Conservation (phyloP, 768 basidiomycete genomes). For the Auricularia sp. region DNA sequence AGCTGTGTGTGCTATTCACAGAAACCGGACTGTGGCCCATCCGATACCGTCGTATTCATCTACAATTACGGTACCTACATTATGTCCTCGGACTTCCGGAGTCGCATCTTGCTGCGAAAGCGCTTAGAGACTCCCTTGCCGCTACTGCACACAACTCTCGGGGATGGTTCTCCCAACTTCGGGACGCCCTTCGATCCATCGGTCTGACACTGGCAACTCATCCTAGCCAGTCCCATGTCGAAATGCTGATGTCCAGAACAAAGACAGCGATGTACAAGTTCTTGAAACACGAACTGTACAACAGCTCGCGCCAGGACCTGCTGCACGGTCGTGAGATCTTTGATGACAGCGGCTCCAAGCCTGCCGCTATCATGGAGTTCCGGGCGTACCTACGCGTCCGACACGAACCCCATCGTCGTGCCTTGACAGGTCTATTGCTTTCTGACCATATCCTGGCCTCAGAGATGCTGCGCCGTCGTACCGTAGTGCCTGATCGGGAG, state of each 20-base stretch:
- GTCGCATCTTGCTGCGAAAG: background rate
- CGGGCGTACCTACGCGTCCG: constrained; percentile 12
- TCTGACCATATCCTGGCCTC: constrained; percentile 12
- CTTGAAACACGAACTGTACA: too few species aligned
- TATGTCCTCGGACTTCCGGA: background rate
- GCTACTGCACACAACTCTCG: too few species aligned
- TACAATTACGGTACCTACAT: background rate
- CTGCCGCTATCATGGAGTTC: background rate
- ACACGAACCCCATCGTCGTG: constrained; percentile 6
- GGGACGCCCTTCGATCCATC: too few species aligned
- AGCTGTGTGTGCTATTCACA: constrained; percentile 9
- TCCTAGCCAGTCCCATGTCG: too few species aligned
- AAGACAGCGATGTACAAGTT: too few species aligned
- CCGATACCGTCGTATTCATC: constrained; percentile 3
- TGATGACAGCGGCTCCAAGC: background rate
- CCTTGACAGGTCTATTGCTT: constrained; percentile 7
- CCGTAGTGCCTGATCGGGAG: too few species aligned
- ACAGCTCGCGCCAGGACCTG: background rate
- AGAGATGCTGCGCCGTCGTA: constrained; percentile 2
- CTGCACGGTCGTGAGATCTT: background rate
- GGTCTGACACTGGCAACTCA: too few species aligned
- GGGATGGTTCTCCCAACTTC: too few species aligned
- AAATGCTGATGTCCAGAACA: too few species aligned
- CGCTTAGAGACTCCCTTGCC: too few species aligned
- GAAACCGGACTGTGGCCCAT: constrained; percentile 11